Conservation (phyloP, 2,329 filamentous ascomycete genomes). For the Talaromyces sp. region DNA sequence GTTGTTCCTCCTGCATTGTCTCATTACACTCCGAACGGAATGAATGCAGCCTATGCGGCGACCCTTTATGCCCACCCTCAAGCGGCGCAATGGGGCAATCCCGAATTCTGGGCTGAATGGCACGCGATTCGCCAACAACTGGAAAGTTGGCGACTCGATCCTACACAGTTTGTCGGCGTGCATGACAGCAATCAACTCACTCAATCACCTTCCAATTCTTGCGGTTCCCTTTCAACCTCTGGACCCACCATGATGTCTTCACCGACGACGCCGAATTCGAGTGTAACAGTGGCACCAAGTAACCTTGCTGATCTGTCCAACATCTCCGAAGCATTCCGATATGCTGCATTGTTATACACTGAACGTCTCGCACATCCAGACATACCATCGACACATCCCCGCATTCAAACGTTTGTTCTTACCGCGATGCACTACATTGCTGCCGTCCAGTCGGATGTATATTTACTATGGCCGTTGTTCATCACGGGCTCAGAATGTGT, state of each 20-base stretch:
- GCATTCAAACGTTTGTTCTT: conserved; percentile 79
- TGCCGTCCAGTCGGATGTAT: conserved; percentile 78
- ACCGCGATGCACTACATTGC: conserved; percentile 81
- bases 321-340: conserved; percentile 86
- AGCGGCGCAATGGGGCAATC: conserved; percentile 15
- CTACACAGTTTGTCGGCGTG: conserved; percentile 30
- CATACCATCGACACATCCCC: conserved; percentile 68
- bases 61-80: conserved; percentile 12
- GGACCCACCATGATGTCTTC: conserved; percentile 32
- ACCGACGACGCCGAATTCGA: conserved; percentile 26
- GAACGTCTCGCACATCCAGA: conserved; percentile 79
- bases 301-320: conserved; percentile 74
- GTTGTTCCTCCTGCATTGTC: conserved; percentile 38
- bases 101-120: conserved; percentile 81
- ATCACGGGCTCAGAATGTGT: conserved; percentile 87
- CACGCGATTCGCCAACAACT: conserved; percentile 72
- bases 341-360: conserved; percentile 83
- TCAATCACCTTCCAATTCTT: conserved; percentile 16
- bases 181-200: conserved; percentile 20
- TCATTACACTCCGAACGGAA: conserved; percentile 37
- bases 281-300: conserved; percentile 48
- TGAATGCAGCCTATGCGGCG: conserved; percentile 32
- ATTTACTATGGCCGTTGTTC: conserved; percentile 90
- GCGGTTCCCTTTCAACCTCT: conserved; percentile 18
- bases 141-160: conserved; percentile 76